These are phyloP conservation scores for Penicillium janthinellum DNA, from an alignment of 2,329 filamentous ascomycete genomes.

Conservation along the genomic window DNA sequence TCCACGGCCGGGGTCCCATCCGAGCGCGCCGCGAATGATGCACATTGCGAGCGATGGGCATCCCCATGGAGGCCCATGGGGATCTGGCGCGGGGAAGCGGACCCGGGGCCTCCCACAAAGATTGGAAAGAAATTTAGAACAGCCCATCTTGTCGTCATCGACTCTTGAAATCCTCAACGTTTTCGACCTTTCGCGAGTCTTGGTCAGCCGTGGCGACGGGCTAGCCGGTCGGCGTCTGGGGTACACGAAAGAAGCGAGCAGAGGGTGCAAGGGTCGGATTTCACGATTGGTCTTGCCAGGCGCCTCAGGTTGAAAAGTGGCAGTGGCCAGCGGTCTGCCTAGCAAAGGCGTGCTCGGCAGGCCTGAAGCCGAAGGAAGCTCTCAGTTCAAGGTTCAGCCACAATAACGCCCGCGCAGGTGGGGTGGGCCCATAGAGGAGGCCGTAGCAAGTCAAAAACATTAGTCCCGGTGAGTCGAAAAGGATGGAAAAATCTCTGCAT, in stretches of 20 bases:
- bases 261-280: neutral
- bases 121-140: no score
- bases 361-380: slow-evolving; percentile 9
- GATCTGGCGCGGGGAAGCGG: slow-evolving; percentile 12
- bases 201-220: slow-evolving; percentile 7
- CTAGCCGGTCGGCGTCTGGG: slow-evolving; percentile 8
- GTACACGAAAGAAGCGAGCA: neutral
- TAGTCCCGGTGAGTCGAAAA: slow-evolving; percentile 18
- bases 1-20: slow-evolving; percentile 3
- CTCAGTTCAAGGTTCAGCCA: slow-evolving; percentile 24
- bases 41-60: neutral
- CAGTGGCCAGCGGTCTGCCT: neutral
- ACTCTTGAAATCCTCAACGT: neutral
- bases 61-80: neutral
- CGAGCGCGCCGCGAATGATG: neutral
- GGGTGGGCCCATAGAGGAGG: slow-evolving; percentile 1
- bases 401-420: slow-evolving; percentile 16
- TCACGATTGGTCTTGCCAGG: slow-evolving; percentile 7
- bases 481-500: neutral
- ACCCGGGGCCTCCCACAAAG: neutral
- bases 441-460: neutral
- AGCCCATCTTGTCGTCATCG: slow-evolving; percentile 1
- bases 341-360: neutral
- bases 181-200: slow-evolving; percentile 4
- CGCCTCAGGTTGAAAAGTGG: slow-evolving; percentile 7